Percentiles rank a stretch among this genome's conserved stretches.
Conservation (phyloP, 768 basidiomycete species). For the Amanita subjunquillea region DNA sequence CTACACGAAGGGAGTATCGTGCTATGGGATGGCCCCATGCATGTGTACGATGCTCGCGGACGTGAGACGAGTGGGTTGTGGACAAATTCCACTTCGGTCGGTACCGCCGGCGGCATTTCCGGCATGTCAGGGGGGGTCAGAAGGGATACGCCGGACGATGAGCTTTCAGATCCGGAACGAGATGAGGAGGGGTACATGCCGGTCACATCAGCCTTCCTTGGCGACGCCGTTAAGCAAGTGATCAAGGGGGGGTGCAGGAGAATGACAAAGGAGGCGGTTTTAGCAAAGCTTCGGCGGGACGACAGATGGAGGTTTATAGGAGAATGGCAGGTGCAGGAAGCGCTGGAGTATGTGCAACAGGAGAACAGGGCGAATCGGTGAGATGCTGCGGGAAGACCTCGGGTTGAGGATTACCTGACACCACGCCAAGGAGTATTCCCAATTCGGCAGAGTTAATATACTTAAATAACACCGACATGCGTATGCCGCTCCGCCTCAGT, state of each 20-base stretch:
- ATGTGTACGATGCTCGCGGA: conserved; percentile 16
- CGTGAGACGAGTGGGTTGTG: conserved; percentile 31
- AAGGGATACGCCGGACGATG: conserved; percentile 25
- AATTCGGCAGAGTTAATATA: background rate
- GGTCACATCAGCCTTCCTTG: conserved; percentile 42
- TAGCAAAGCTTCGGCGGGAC: conserved; percentile 38
- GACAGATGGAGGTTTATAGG: conserved; percentile 59
- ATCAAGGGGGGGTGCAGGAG: conserved; percentile 23
- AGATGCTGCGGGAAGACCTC: conserved; percentile 15
- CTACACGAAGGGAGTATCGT: conserved; percentile 67
- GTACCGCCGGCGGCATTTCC: conserved; percentile 21
- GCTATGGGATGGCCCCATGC: conserved; percentile 58
- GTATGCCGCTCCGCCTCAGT: background rate
- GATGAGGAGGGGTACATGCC: conserved; percentile 63
- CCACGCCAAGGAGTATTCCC: background rate
- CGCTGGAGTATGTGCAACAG: conserved; percentile 34
- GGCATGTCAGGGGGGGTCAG: conserved; percentile 11
- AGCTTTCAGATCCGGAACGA: conserved; percentile 49
- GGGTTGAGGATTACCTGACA: too few relatives aligned
- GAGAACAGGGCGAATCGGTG: conserved; percentile 26
- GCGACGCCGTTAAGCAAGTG: conserved; percentile 32
- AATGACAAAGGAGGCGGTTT: conserved; percentile 34
- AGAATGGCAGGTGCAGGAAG: conserved; percentile 53
- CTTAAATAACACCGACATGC: background rate
- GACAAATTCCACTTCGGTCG: conserved; percentile 22